Evolutionary conservation across 148 eudicot species (phyloP).

Genomic region (Camellia lanceoleosa): DNA sequence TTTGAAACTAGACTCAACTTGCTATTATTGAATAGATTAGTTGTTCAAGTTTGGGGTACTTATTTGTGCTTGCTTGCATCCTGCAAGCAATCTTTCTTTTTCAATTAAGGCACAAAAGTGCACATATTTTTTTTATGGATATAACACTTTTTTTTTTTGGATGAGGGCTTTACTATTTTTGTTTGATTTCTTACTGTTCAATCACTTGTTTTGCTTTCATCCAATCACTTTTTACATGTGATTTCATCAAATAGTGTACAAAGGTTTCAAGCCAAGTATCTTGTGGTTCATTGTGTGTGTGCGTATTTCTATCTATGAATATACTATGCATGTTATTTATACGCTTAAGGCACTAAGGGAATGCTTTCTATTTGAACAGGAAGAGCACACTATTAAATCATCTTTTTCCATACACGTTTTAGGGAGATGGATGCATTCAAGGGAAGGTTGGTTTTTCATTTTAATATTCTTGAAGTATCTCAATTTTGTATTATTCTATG

Average conservation of each 20-base stretch:
- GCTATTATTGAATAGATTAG: too few relatives aligned
- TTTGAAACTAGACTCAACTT: too few relatives aligned
- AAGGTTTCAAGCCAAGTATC: background rate
- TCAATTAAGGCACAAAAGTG: background rate
- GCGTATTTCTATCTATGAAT: background rate
- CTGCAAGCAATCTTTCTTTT: too few relatives aligned
- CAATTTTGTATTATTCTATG: background rate
- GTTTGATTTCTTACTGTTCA: background rate
- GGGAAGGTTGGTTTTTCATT: conserved; percentile 38
- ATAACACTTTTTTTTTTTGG: background rate
- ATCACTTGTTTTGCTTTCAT: background rate
- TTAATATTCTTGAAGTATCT: background rate
- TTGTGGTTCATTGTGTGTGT: background rate
- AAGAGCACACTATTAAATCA: conserved; percentile 51
- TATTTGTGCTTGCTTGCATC: too few relatives aligned
- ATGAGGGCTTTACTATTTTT: background rate
- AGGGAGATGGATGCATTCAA: conserved; percentile 57
- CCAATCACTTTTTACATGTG: background rate
- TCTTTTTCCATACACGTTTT: conserved; percentile 43
- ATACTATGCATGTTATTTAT: background rate
- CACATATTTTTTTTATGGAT: background rate
- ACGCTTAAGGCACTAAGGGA: too few relatives aligned
- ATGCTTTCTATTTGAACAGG: conserved; percentile 22
- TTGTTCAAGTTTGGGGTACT: too few relatives aligned
- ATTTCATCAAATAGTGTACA: background rate